A percentile compares a stretch with the other conserved stretches of the same genome.
Evolutionary conservation across 2,329 filamentous ascomycete species (phyloP).

Genomic region (Fonsecaea multimorphosa): DNA sequence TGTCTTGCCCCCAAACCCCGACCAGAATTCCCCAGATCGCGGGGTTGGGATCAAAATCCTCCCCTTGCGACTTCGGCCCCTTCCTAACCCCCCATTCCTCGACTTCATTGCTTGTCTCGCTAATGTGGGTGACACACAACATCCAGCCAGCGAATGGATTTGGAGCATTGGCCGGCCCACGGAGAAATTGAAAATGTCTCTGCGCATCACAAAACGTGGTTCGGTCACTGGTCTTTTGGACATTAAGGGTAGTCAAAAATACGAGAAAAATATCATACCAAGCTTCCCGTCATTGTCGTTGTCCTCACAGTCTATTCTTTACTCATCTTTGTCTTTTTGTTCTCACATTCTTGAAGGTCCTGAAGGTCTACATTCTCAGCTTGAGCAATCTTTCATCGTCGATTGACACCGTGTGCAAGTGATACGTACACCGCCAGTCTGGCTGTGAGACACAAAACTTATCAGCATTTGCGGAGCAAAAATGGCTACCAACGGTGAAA

Average conservation of each 20-base stretch:
- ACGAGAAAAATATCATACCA: slow-evolving; percentile 9
- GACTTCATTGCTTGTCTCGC: slow-evolving; percentile 4
- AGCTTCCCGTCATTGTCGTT: not conserved
- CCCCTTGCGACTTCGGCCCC: slow-evolving; percentile 17
- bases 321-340: not conserved
- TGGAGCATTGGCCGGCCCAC: slow-evolving; percentile 3
- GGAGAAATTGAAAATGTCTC: slow-evolving; percentile 7
- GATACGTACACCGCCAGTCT: not conserved
- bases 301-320: not conserved
- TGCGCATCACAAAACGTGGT: slow-evolving; percentile 15
- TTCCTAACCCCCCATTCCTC: not conserved
- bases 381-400: not conserved
- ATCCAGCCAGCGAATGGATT: slow-evolving; percentile 7
- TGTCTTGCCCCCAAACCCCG: slow-evolving; percentile 4
- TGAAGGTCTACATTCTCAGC: not conserved
- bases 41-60: slow-evolving; percentile 2
- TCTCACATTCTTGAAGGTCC: not conserved
- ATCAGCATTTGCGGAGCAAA: not conserved
- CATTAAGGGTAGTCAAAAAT: slow-evolving; percentile 6
- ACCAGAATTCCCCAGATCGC: slow-evolving; percentile 1
- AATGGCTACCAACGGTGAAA: slow-evolving; percentile 29
- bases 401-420: not conserved
- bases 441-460: not conserved
- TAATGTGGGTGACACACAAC: not conserved
- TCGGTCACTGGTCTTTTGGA: slow-evolving; percentile 5